Percentiles rank a stretch among this genome's conserved stretches.
phyloP scores from a whole-genome alignment of 2,329 filamentous ascomycete species.

The Penicillium janthinellum region DNA sequence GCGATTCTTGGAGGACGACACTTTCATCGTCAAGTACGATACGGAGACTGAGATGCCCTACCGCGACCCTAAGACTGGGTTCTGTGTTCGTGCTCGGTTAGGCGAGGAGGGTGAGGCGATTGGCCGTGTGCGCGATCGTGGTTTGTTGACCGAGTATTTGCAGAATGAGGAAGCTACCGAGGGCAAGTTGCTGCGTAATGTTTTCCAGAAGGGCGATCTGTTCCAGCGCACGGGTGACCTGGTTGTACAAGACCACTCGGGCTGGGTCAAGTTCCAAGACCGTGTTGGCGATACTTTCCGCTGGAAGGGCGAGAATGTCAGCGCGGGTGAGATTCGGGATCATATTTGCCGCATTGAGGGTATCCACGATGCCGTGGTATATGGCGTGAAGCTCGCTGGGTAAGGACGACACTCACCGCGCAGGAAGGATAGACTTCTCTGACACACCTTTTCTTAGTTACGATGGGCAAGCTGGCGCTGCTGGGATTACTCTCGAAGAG shows the following conservation, averaged over 20 bases:
- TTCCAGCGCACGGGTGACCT: conserved; percentile 51
- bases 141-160: conserved; percentile 46
- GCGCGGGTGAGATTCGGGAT: conserved; percentile 49
- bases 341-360: conserved; percentile 46
- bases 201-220: conserved; percentile 50
- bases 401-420: conserved; percentile 24
- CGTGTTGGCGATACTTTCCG: conserved; percentile 44
- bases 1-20: conserved; percentile 45
- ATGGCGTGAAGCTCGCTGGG: conserved; percentile 46
- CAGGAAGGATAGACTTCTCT: not conserved
- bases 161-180: conserved; percentile 47
- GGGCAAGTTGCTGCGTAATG: conserved; percentile 47
- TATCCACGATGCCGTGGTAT: conserved; percentile 49
- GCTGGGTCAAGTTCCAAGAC: conserved; percentile 52
- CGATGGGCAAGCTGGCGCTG: conserved; percentile 53
- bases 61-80: conserved; percentile 48
- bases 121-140: conserved; percentile 45
- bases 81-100: conserved; percentile 41
- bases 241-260: conserved; percentile 43
- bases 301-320: conserved; percentile 51
- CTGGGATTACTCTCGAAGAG: conserved; percentile 48
- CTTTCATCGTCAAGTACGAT: conserved; percentile 48
- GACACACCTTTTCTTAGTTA: conserved; percentile 36
- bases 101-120: conserved; percentile 51
- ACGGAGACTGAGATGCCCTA: conserved; percentile 45